Percentiles rank a stretch among this genome's conserved stretches.
These are phyloP conservation scores for Spathaspora girioi DNA, from an alignment of 805 yeast genomes.

Conservation along the genomic window DNA sequence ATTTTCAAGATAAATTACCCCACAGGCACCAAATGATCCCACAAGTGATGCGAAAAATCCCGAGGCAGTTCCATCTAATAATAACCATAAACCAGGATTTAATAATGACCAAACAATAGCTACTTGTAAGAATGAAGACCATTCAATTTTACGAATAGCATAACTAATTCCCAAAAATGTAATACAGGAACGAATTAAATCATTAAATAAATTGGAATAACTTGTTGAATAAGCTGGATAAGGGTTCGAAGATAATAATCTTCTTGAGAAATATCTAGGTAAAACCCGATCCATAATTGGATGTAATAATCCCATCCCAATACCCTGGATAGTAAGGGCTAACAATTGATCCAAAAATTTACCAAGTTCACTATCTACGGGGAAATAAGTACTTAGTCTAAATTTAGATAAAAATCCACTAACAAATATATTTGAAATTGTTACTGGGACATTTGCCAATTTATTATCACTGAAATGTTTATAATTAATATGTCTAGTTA, in stretches of 20 bases:
- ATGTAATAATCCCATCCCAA: constrained; percentile 52
- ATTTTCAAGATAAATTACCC: constrained; percentile 27
- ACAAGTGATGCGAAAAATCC: constrained; percentile 43
- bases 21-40: constrained; percentile 29
- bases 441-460: constrained; percentile 40
- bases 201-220: constrained; percentile 30
- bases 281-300: constrained; percentile 40
- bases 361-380: constrained; percentile 6
- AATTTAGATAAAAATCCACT: constrained; percentile 21
- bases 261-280: constrained; percentile 24
- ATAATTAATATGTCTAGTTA: constrained; percentile 50
- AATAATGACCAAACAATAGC: constrained; percentile 59
- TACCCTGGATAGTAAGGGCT: constrained; percentile 48
- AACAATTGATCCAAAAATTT: constrained; percentile 14
- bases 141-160: constrained; percentile 65
- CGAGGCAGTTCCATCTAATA: constrained; percentile 56
- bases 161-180: constrained; percentile 70
- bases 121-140: constrained; percentile 66
- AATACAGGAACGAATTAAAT: constrained; percentile 42
- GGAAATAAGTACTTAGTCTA: constrained; percentile 13
- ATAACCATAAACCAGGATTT: constrained; percentile 64
- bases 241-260: constrained; percentile 39
- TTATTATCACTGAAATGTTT: constrained; percentile 43
- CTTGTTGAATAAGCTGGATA: constrained; percentile 21
- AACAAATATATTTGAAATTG: constrained; percentile 28